A percentile compares a stretch with the other conserved stretches of the same genome.
These are phyloP conservation scores for Tulasnella calospora DNA, from an alignment of 768 basidiomycete genomes.

Conservation along the genomic window DNA sequence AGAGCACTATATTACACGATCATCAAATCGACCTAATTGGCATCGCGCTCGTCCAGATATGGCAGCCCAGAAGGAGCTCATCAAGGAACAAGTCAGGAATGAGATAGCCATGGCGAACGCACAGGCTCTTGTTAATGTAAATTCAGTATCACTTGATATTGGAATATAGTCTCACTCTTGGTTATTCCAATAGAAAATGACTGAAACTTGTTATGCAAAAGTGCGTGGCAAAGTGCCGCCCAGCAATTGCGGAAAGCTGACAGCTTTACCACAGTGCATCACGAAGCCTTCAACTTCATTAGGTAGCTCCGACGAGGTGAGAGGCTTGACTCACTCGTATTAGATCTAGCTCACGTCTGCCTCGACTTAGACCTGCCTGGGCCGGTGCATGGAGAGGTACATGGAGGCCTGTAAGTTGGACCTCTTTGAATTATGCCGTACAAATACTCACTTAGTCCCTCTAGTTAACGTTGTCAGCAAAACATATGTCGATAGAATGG, in stretches of 20 bases:
- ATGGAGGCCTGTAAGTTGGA: constrained; percentile 72
- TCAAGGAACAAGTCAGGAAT: constrained; percentile 60
- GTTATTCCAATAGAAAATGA: constrained; percentile 54
- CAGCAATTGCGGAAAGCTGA: neutral
- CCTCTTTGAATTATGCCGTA: neutral
- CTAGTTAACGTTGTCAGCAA: constrained; percentile 73
- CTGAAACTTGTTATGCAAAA: constrained; percentile 54
- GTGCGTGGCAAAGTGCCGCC: neutral
- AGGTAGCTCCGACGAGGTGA: constrained; percentile 67
- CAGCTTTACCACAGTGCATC: constrained; percentile 59
- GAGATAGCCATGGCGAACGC: constrained; percentile 72
- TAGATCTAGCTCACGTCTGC: neutral
- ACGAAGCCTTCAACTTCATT: constrained; percentile 67
- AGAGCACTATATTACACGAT: neutral
- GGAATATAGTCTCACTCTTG: neutral
- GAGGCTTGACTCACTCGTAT: constrained; percentile 17
- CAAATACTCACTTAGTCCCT: constrained; percentile 1
- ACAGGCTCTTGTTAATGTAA: constrained; percentile 75
- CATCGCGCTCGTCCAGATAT: constrained; percentile 11
- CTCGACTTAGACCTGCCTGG: constrained; percentile 58
- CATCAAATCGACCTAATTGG: neutral
- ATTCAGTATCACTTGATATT: constrained; percentile 26
- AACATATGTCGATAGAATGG: constrained; percentile 57
- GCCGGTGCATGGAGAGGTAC: constrained; percentile 73
- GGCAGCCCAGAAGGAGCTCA: constrained; percentile 44